Evolutionary conservation across 78 protist genomes (phyloP), one percentile per base, ranked within the genome.

Genomic region (Planoprotostelium fungivorum): DNA sequence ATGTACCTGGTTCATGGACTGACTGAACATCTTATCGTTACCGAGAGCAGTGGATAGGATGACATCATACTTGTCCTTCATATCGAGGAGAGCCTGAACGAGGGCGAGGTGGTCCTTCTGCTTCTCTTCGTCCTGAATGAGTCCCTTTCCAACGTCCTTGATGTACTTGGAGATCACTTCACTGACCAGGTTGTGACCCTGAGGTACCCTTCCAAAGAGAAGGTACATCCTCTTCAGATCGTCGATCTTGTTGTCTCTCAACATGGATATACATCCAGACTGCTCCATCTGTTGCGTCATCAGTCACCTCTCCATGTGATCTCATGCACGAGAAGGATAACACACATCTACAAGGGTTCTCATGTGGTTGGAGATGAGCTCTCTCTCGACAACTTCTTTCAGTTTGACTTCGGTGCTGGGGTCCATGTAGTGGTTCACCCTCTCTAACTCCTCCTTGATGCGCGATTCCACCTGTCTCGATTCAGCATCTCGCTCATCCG

Each of bases 191-290:
- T 88, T 83, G 51, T 84, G 38, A 83, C 96, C 95, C 85, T 89
- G 91, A 29, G 92, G 23, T 0, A 96, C 97, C 87, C 94, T 83
- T 84, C 34, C 84, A 63, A 92, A 91, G 51, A 95, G 90, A 36
- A 35, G 36, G 93, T 95, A 96, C 97, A 94, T 95, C 83, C 95
- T 92, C 91, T 34, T 34, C 38, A 97, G 90, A 63, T 96, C 97
- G 0, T 89, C 96, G 29, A 89, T 25, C 63, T 90, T 91, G 36
- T 93, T 87, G 83, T 96, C 96, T 84, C 84, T 38, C 1, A 89
- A 63, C 95, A 84, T 89, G 34, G 93, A 83, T 83, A 91, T 91
- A 28, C 51, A 87, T 35, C 94, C 92, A n/a, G 96, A 86, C 36
- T 86, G 35, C 83, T 94, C 96, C 92, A 90, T 91, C 89, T 89